phyloP scores from a whole-genome alignment of 2,329 filamentous ascomycete species.

The Lasiodiplodia sp. region DNA sequence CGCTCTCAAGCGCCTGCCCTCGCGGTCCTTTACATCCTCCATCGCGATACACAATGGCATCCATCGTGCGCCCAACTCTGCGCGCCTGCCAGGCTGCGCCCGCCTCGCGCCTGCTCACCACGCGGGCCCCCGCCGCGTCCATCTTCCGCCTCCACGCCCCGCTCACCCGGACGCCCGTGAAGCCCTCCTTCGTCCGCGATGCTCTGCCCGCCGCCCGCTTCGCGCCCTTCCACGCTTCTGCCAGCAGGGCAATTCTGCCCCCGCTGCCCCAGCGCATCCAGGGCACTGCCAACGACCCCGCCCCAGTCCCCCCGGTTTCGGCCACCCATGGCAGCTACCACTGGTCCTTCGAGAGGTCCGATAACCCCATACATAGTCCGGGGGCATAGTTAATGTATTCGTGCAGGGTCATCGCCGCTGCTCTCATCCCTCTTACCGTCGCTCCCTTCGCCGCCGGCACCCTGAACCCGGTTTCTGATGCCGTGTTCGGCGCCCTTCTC shows the following conservation, averaged over 20 bases:
- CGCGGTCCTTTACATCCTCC: conserved; percentile 3
- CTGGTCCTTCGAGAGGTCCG: conserved; percentile 88
- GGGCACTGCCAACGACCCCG: conserved; percentile 87
- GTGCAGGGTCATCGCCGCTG: conserved; percentile 74
- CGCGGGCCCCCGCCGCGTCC: conserved; percentile 42
- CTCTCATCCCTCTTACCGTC: conserved; percentile 84
- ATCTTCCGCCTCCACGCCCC: conserved; percentile 44
- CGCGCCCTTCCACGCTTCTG: conserved; percentile 87
- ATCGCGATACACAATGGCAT: conserved; percentile 55
- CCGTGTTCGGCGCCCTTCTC: conserved; percentile 80
- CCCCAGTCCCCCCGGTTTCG: conserved; percentile 72
- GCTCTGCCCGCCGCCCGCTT: conserved; percentile 58
- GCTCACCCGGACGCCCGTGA: conserved; percentile 44
- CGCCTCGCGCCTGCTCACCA: conserved; percentile 54
- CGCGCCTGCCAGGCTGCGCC: conserved; percentile 52
- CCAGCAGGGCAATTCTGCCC: conserved; percentile 77
- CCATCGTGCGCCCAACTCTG: conserved; percentile 58
- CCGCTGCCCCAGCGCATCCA: conserved; percentile 85
- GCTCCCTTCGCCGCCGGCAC: conserved; percentile 92
- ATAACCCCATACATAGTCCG: conserved; percentile 21
- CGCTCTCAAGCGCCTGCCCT: neutral
- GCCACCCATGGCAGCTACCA: conserved; percentile 94
- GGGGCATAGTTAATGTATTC: neutral
- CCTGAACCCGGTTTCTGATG: conserved; percentile 87
- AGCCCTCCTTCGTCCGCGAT: conserved; percentile 51